Base-by-base conservation (phyloP, 2,329 filamentous ascomycete species). In the Westerdykella sp. region DNA sequence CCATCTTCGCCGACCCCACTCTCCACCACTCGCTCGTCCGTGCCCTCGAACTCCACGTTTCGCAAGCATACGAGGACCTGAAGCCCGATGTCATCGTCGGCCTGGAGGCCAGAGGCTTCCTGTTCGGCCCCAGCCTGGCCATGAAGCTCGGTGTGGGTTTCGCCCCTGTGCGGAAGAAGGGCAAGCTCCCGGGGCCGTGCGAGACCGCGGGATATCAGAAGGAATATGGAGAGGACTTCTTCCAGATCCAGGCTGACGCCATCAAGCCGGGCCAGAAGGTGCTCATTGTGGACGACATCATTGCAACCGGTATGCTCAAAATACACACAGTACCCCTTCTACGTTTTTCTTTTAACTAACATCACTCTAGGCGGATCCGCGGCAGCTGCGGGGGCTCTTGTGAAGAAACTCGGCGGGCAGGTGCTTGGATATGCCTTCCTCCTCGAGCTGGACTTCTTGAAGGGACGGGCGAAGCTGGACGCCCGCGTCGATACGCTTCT, bases 251-350 rank as follows among this genome's bases (percentile, higher is more conserved):
- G 75, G 74, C 79, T 54, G 89, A 85, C 68, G 84, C 84, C 36
- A 83, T 98, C 60, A 83, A 85, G 72, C 77, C 80, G 40, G 90
- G 90, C 30, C 87, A 95, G 73, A 90, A 84, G 68, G 91, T 95
- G 45, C 74, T 98, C 49, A 79, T 98, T 53, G 89, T 98, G 25
- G 93, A 98, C 69, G 93, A 98, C 68, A 95, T 98, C 63, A 97
- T 98, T 73, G 93, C 93, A 44, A 98, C 93, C 53, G 91, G 91
- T 95, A 76, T 68, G 84, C 72, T 32, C 39, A 37, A 39, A 34
- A 18, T 30, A 28, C 25, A 11, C 7, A 11, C n/a, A n/a, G n/a
- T n/a, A n/a, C n/a, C n/a, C n/a, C n/a, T n/a, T n/a, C n/a, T n/a
- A n/a, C n/a, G n/a, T n/a, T n/a, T 13, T 9, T 4, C 13, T 23